Conservation (phyloP, 23 red algal genomes). For the Agarophyton chilense region DNA sequence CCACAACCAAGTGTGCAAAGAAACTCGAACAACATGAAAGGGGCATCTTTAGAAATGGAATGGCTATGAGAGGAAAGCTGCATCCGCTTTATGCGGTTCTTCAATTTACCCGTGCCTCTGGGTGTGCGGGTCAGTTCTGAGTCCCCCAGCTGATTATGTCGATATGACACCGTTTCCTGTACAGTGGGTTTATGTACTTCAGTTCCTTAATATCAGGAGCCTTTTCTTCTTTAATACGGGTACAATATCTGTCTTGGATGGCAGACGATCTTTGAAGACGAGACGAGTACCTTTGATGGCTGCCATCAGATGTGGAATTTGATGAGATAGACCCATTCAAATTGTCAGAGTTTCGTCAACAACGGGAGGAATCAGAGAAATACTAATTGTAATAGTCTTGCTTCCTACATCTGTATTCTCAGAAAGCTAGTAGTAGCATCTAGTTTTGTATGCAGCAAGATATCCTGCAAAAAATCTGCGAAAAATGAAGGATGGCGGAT, state of each 20-base stretch:
- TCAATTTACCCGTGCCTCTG: neutral
- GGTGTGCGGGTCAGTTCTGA: neutral
- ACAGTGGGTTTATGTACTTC: neutral
- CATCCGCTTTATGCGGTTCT: conserved; percentile 11
- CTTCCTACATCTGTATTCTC: too few species aligned
- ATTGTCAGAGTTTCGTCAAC: too few species aligned
- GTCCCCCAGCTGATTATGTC: neutral
- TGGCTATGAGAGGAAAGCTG: neutral
- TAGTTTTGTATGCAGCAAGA: too few species aligned
- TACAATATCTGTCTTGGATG: neutral
- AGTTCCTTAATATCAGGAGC: neutral
- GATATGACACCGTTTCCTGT: conserved; percentile 20
- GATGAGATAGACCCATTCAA: too few species aligned
- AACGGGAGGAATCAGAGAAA: too few species aligned
- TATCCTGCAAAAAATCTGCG: too few species aligned
- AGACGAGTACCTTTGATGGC: too few species aligned
- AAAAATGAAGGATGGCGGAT: too few species aligned
- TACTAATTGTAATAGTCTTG: too few species aligned
- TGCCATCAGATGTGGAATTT: too few species aligned
- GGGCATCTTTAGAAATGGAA: neutral
- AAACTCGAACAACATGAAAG: neutral
- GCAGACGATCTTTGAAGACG: neutral
- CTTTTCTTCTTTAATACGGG: neutral
- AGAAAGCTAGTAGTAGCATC: too few species aligned
- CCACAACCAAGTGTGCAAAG: neutral